Evolutionary conservation across 371 early-diverging fungal genomes (phyloP).

Genomic region (Mortierella sp.): DNA sequence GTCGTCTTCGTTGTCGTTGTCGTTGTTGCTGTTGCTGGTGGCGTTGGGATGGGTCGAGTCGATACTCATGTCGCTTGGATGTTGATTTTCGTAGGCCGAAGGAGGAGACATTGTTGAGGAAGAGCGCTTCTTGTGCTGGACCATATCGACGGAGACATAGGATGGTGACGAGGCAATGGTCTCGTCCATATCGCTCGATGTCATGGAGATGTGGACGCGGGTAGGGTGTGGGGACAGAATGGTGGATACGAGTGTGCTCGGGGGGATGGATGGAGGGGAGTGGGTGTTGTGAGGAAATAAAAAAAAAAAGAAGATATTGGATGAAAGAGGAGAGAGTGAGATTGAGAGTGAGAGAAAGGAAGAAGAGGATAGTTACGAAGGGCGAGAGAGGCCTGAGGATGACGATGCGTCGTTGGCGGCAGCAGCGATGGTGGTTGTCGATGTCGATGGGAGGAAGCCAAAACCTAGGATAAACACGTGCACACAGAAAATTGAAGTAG

Average conservation of each 20-base stretch:
- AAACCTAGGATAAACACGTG: constrained; percentile 14
- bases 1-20: neutral
- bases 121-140: constrained; percentile 27
- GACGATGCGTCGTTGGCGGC: constrained; percentile 8
- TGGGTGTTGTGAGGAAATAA: neutral
- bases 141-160: constrained; percentile 7
- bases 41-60: neutral
- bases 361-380: neutral
- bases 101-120: constrained; percentile 42
- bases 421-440: neutral
- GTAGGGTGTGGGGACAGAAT: constrained; percentile 14
- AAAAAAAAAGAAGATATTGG: neutral
- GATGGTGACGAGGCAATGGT: constrained; percentile 21
- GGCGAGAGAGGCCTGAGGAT: neutral
- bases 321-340: neutral
- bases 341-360: neutral
- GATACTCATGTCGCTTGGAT: neutral
- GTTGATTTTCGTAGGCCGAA: constrained; percentile 13
- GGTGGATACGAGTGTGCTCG: neutral
- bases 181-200: constrained; percentile 44
- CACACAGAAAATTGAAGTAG: constrained; percentile 1
- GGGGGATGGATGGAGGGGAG: neutral
- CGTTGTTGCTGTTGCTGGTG: neutral
- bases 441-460: constrained; percentile 14
- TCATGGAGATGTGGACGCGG: constrained; percentile 29